Evolutionary conservation across 176 grass and related monocot genomes (phyloP).

Genomic region (Triticum timopheevii): DNA sequence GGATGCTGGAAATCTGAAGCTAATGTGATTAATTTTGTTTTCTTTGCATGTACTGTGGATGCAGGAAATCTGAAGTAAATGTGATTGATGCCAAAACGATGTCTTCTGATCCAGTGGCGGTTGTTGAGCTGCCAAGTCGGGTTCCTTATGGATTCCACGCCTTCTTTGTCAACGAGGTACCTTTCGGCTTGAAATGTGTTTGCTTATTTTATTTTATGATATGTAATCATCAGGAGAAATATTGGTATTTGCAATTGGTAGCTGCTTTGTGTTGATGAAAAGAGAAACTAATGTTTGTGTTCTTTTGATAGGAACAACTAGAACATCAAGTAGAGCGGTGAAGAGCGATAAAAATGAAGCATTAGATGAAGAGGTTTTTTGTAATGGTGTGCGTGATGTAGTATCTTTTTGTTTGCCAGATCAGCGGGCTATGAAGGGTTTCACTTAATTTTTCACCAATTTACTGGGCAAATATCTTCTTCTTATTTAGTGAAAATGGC

Average conservation of each 20-base stretch:
- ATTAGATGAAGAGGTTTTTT: not conserved
- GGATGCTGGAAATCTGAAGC: not conserved
- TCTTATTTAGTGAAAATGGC: not conserved
- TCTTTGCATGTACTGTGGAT: not conserved
- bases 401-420: not conserved
- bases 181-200: not conserved
- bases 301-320: constrained; percentile 39
- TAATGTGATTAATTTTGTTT: not conserved
- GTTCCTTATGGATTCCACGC: constrained; percentile 90
- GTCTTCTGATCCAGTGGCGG: constrained; percentile 70
- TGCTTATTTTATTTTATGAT: not conserved
- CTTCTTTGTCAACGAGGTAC: constrained; percentile 87
- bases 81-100: constrained; percentile 93
- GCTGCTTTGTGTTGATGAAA: not conserved
- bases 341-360: not conserved
- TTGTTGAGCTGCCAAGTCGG: constrained; percentile 68
- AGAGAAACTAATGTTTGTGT: not conserved
- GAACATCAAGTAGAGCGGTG: constrained; percentile 20
- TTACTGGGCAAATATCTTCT: not conserved
- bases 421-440: not conserved
- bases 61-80: constrained; percentile 78
- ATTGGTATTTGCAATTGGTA: not conserved
- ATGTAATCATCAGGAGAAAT: not conserved
- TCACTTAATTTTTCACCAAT: not conserved
- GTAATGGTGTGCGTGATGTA: not conserved